Percentiles rank a stretch among this genome's conserved stretches.
Conservation (phyloP, 306 rosid species). For the Rubus idaeus region DNA sequence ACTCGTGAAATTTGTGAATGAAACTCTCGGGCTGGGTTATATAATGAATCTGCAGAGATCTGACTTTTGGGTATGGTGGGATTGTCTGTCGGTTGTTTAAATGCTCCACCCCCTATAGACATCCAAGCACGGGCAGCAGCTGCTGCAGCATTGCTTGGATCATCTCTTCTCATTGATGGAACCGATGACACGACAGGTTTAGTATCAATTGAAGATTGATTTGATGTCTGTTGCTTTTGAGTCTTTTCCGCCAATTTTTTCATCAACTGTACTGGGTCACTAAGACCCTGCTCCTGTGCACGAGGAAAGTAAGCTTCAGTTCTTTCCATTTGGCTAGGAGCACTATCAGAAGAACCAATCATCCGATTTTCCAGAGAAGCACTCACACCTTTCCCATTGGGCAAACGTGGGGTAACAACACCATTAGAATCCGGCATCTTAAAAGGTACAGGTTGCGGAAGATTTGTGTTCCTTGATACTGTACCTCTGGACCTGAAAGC, state of each 20-base stretch:
- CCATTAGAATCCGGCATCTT: conserved; percentile 63
- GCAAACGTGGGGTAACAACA: conserved; percentile 52
- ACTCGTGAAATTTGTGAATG: conserved; percentile 56
- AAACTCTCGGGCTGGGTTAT: conserved; percentile 66
- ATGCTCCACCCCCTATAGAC: conserved; percentile 92
- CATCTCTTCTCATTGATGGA: conserved; percentile 58
- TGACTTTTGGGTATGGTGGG: conserved; percentile 57
- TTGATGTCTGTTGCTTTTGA: conserved; percentile 66
- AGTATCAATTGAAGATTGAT: conserved; percentile 57
- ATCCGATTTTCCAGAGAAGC: conserved; percentile 41
- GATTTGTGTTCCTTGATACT: conserved; percentile 44
- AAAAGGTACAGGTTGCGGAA: conserved; percentile 48
- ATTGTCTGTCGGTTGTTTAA: conserved; percentile 69
- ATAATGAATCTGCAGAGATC: conserved; percentile 73
- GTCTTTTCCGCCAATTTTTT: conserved; percentile 66
- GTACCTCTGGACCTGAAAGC: conserved; percentile 64
- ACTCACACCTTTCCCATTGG: conserved; percentile 62
- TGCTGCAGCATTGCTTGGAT: conserved; percentile 69
- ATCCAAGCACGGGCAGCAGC: conserved; percentile 98
- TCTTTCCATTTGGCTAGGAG: conserved; percentile 53
- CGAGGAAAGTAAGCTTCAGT: conserved; percentile 49
- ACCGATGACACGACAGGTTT: conserved; percentile 48
- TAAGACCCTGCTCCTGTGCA: conserved; percentile 62
- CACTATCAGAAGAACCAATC: conserved; percentile 54
- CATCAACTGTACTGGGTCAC: conserved; percentile 86